These are phyloP conservation scores for Aspergillaceae sp. DNA, from an alignment of 2,329 filamentous ascomycete genomes.

Conservation along the genomic window DNA sequence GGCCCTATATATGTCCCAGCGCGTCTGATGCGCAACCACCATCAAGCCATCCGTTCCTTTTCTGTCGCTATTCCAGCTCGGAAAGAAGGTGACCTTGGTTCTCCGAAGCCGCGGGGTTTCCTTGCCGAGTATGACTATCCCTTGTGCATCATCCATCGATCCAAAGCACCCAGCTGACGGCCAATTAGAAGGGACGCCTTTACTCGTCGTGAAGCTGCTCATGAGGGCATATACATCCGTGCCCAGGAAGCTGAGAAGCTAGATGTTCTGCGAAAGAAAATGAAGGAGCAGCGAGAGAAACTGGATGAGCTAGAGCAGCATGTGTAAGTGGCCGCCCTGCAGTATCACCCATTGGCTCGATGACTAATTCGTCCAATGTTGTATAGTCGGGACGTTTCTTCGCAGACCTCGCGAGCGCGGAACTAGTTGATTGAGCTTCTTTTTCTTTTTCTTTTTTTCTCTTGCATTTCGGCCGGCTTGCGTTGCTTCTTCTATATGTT, in stretches of 20 bases:
- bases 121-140: slow-evolving; percentile 17
- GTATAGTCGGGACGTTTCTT: no score
- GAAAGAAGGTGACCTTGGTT: slow-evolving; percentile 15
- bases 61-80: slow-evolving; percentile 11
- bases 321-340: slow-evolving; percentile 11
- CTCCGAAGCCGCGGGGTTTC: slow-evolving; percentile 16
- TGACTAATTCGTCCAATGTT: no score
- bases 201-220: slow-evolving; percentile 11
- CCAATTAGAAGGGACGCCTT: slow-evolving; percentile 13
- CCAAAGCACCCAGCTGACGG: neutral
- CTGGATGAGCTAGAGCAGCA: slow-evolving; percentile 20
- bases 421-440: no score
- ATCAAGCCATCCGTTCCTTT: slow-evolving; percentile 8
- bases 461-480: no score
- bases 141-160: neutral
- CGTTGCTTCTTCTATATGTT: no score
- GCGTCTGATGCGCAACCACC: slow-evolving; percentile 9
- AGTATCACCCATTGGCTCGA: neutral
- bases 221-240: slow-evolving; percentile 11
- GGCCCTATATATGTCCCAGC: neutral
- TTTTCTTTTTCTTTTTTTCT: no score
- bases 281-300: slow-evolving; percentile 16
- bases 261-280: slow-evolving; percentile 9
- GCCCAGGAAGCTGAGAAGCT: slow-evolving; percentile 17
- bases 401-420: no score